Evolutionary conservation across 2,329 filamentous ascomycete species (phyloP).

Genomic region (Aspergillus melleus): DNA sequence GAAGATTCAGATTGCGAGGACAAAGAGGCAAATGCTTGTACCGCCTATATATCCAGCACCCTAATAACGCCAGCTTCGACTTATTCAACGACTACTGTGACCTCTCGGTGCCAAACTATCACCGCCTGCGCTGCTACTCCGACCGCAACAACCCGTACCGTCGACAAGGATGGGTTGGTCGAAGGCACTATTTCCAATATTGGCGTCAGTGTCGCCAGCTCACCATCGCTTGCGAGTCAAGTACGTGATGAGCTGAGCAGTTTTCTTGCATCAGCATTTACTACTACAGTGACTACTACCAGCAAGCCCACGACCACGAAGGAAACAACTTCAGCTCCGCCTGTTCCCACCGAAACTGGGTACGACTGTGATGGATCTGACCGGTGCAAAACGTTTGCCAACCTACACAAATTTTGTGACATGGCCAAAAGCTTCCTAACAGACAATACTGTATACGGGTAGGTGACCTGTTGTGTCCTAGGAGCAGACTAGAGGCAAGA

Average conservation of each 20-base stretch:
- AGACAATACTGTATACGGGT: slow-evolving; percentile 6
- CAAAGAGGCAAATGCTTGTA: slow-evolving; percentile 15
- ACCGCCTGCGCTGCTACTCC: slow-evolving; percentile 16
- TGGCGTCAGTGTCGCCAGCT: background rate
- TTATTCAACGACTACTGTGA: slow-evolving; percentile 11
- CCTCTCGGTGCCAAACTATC: slow-evolving; percentile 14
- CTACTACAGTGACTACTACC: background rate
- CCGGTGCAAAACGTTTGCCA: background rate
- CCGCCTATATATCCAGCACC: slow-evolving; percentile 10
- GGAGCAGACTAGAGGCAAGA: background rate
- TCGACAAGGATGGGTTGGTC: slow-evolving; percentile 3
- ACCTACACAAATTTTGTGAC: slow-evolving; percentile 9
- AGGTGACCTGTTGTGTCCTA: background rate
- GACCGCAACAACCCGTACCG: slow-evolving; percentile 12
- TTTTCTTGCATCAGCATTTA: background rate
- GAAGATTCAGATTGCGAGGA: slow-evolving; percentile 17
- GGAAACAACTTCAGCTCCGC: background rate
- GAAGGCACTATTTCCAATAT: slow-evolving; percentile 3
- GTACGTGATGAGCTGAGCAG: background rate
- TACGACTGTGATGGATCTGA: background rate
- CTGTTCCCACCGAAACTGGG: background rate
- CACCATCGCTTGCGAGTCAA: background rate
- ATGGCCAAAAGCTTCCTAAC: slow-evolving; percentile 6
- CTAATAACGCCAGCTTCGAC: slow-evolving; percentile 11
- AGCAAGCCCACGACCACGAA: slow-evolving; percentile 4